Base-by-base conservation (phyloP, 352 stramenopile genomes). In the Phytopythium aichiense region DNA sequence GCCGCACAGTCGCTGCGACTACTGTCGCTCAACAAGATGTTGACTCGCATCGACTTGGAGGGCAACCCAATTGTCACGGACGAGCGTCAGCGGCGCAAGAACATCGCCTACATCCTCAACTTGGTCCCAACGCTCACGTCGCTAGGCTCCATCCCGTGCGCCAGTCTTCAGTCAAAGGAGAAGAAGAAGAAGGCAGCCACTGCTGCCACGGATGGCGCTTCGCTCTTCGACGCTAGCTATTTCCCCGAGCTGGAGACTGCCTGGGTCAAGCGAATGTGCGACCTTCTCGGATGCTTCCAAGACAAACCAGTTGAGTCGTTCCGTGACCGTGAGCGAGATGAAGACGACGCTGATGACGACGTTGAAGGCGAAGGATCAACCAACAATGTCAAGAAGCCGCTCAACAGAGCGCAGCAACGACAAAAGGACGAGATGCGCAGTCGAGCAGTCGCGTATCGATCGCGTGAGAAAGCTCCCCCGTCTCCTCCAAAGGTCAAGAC, bases 91-190 rank as follows among this genome's bases (percentile, higher is more conserved):
- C 79, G 76, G 6, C 72, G 83, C 18, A 87, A 87, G 56, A 79
- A 88, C 40, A 87, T 84, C 20, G 78, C 85, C n/a, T 75, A 93
- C n/a, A 67, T 94, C 2, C 58, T 89, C 9, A 94, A 94, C 64
- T 71, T 94, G 16, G 61, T 94, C 18, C 84, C 86, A 45, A 83
- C 65, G 25, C 64, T 94, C 18, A 65, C 68, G 38, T 87, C 76
- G 0, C 60, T 94, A 1, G 86, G 84, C 8, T 90, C 77, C 2
- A 75, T 90, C n/a, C 67, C 70, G 2, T 78, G 63, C 30, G 67
- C 63, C 23, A 71, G 70, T 38, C 58, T 85, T n/a, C 65, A 79
- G 53, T 66, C 60, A 6, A 89, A 89, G 30, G 73, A 81, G 40
- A 91, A 85, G 49, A 84, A 77, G 62, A 87, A 84, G 56, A 23